Evolutionary conservation across 495 filamentous ascomycete genomes (phyloP).

Genomic region (Parathielavia hyrcaniae): DNA sequence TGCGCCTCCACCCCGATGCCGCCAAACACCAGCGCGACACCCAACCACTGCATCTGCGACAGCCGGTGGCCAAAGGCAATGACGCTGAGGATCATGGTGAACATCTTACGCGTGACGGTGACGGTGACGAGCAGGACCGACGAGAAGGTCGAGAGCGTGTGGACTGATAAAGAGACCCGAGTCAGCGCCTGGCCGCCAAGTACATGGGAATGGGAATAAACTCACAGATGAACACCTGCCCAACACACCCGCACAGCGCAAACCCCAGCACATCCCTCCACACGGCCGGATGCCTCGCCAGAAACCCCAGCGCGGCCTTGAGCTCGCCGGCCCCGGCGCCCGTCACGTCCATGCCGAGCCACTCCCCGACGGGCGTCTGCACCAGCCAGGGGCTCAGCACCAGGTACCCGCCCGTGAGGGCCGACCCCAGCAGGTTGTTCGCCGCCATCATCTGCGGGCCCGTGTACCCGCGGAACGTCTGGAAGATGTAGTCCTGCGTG

Average conservation of each 20-base stretch:
- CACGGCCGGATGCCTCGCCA: constrained; percentile 68
- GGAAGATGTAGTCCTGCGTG: constrained; percentile 93
- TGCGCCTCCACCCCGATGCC: constrained; percentile 86
- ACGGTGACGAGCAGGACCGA: constrained; percentile 90
- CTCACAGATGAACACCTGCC: constrained; percentile 92
- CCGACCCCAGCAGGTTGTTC: constrained; percentile 78
- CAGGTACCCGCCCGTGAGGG: constrained; percentile 68
- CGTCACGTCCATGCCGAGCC: constrained; percentile 58
- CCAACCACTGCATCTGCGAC: constrained; percentile 77
- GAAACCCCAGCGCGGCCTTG: constrained; percentile 68
- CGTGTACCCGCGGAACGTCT: constrained; percentile 64
- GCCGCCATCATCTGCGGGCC: constrained; percentile 99
- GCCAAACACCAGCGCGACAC: constrained; percentile 87
- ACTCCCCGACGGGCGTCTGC: constrained; percentile 56
- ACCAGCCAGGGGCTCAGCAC: constrained; percentile 71
- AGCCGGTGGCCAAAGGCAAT: constrained; percentile 89
- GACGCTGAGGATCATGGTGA: constrained; percentile 95
- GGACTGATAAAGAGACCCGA: constrained; percentile 47
- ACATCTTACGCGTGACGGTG: constrained; percentile 96
- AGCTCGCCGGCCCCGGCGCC: constrained; percentile 62
- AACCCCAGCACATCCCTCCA: constrained; percentile 83
- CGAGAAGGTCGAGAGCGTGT: constrained; percentile 86
- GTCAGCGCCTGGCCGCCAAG: background rate
- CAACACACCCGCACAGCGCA: constrained; percentile 84
- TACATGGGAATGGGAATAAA: constrained; percentile 11